phyloP scores from a whole-genome alignment of 345 rosid genomes.

The Eucalyptus caleyi region DNA sequence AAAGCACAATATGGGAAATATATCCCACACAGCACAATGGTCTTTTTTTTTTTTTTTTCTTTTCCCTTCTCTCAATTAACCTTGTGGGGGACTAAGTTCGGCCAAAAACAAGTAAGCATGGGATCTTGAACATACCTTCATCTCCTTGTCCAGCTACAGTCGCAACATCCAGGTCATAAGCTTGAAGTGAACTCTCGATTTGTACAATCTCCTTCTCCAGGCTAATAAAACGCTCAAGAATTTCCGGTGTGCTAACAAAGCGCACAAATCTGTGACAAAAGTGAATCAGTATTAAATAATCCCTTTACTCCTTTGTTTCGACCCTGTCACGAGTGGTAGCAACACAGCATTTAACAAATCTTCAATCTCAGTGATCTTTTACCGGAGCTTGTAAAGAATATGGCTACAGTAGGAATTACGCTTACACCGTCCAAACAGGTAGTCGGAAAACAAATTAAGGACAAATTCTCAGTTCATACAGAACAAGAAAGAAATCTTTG shows the following conservation, averaged over 20 bases:
- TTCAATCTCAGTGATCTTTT: neutral
- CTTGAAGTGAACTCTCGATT: slow-evolving; percentile 55
- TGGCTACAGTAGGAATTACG: neutral
- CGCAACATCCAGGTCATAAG: slow-evolving; percentile 26
- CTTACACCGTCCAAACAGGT: neutral
- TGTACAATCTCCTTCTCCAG: slow-evolving; percentile 71
- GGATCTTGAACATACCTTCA: slow-evolving; percentile 23
- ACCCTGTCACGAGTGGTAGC: neutral
- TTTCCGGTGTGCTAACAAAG: slow-evolving; percentile 77
- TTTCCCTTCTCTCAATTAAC: neutral
- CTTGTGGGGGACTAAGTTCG: neutral
- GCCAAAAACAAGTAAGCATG: neutral
- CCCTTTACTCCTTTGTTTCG: neutral
- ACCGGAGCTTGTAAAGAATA: neutral
- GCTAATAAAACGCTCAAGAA: slow-evolving; percentile 72
- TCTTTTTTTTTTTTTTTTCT: neutral
- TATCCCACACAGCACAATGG: neutral
- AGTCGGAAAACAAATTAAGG: neutral
- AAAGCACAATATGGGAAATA: neutral
- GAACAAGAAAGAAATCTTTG: neutral
- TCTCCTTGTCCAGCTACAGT: slow-evolving; percentile 9
- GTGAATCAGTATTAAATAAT: neutral
- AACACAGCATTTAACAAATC: neutral
- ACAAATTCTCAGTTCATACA: neutral
- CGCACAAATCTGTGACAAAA: slow-evolving; percentile 52